Evolutionary conservation across 2,329 filamentous ascomycete species (phyloP).

Genomic region (Colletotrichum cordylinicola): DNA sequence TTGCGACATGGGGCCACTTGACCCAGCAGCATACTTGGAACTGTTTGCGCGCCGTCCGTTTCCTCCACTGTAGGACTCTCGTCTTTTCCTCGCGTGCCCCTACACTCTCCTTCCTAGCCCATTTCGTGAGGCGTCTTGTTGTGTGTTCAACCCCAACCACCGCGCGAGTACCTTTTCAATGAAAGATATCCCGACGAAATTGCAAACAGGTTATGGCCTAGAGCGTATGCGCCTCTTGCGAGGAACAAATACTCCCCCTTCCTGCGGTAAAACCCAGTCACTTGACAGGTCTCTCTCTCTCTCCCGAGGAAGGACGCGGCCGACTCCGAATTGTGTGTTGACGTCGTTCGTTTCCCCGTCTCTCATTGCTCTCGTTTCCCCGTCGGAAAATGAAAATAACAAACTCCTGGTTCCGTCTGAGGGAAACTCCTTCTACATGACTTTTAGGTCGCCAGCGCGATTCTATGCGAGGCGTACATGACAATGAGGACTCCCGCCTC

Average conservation of each 20-base stretch:
- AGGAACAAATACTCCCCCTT: neutral
- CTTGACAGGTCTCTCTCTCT: neutral
- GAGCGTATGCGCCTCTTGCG: neutral
- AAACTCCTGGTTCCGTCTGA: slow-evolving; percentile 20
- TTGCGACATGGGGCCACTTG: slow-evolving; percentile 18
- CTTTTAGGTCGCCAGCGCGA: slow-evolving; percentile 22
- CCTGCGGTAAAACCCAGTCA: slow-evolving; percentile 2
- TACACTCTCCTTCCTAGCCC: slow-evolving; percentile 19
- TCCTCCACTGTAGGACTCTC: slow-evolving; percentile 5
- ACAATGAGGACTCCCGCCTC: slow-evolving; percentile 21
- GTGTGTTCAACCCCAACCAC: neutral
- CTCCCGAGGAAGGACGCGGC: slow-evolving; percentile 11
- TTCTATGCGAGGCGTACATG: slow-evolving; percentile 25
- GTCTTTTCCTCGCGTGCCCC: slow-evolving; percentile 6
- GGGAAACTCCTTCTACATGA: slow-evolving; percentile 27
- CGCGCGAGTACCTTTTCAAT: neutral
- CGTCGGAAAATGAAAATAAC: slow-evolving; percentile 9
- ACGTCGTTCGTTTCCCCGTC: slow-evolving; percentile 17
- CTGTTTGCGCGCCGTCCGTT: neutral
- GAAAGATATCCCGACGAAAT: neutral
- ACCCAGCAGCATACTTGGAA: neutral
- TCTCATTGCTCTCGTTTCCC: slow-evolving; percentile 22
- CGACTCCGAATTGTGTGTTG: slow-evolving; percentile 18
- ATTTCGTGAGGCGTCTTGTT: neutral
- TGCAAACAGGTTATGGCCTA: slow-evolving; percentile 9